These are phyloP conservation scores for Berberis vulgaris DNA, from an alignment of 164 flowering plant species.

Conservation along the genomic window DNA sequence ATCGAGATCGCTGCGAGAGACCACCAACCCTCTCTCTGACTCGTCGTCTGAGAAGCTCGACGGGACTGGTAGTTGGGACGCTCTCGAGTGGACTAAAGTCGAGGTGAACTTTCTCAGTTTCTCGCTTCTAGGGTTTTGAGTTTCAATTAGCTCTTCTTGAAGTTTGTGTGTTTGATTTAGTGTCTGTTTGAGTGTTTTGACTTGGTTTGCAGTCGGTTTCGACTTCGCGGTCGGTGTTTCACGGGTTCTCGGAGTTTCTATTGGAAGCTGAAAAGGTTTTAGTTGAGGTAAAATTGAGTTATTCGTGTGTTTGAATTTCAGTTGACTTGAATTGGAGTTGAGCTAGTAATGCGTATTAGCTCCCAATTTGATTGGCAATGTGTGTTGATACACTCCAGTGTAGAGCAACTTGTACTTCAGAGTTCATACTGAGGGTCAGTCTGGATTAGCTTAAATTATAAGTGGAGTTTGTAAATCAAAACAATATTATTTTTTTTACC, in stretches of 20 bases:
- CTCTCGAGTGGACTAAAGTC: slow-evolving; percentile 81
- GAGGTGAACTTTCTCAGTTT: slow-evolving; percentile 33
- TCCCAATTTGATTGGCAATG: background rate
- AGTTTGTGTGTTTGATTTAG: background rate
- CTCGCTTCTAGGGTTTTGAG: slow-evolving; percentile 11
- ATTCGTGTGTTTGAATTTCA: background rate
- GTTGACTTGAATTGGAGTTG: background rate
- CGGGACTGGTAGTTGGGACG: slow-evolving; percentile 70
- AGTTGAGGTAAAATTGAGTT: slow-evolving; percentile 43
- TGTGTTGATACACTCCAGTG: too few species aligned
- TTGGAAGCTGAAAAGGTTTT: slow-evolving; percentile 59
- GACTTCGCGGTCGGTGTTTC: slow-evolving; percentile 17
- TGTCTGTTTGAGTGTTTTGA: background rate
- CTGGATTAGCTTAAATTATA: too few species aligned
- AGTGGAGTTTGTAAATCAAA: too few species aligned
- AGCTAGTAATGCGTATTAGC: too few species aligned
- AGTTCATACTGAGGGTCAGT: too few species aligned
- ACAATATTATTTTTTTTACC: too few species aligned
- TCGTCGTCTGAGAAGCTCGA: slow-evolving; percentile 42
- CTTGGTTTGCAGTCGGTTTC: slow-evolving; percentile 41
- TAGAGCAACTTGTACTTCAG: too few species aligned
- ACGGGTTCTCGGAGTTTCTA: slow-evolving; percentile 37
- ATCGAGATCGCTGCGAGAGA: too few species aligned
- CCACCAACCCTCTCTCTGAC: too few species aligned
- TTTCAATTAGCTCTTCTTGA: background rate